Evolutionary conservation across 2,329 filamentous ascomycete genomes (phyloP).

Genomic region (Orbilia oligospora): DNA sequence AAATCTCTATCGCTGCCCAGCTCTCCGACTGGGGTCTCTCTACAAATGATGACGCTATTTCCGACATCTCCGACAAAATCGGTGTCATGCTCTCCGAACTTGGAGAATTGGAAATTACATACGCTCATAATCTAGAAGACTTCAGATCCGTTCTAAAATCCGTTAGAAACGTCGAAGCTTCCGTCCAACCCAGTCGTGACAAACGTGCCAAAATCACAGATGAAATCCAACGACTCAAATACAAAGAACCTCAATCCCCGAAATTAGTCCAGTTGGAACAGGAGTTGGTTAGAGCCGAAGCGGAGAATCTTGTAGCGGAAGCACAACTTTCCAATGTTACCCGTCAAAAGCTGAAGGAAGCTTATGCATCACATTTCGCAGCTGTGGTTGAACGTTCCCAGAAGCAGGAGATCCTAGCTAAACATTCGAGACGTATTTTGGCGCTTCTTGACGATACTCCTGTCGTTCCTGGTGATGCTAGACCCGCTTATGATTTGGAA

Average conservation of each 20-base stretch:
- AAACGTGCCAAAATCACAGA: constrained; percentile 89
- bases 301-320: constrained; percentile 94
- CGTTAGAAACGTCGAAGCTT: constrained; percentile 94
- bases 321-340: constrained; percentile 98
- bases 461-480: constrained; percentile 85
- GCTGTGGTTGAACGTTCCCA: constrained; percentile 95
- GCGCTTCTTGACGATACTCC: constrained; percentile 90
- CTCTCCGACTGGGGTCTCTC: constrained; percentile 97
- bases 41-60: constrained; percentile 87
- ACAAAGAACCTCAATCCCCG: constrained; percentile 88
- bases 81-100: constrained; percentile 93
- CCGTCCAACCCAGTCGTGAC: constrained; percentile 91
- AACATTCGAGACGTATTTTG: constrained; percentile 87
- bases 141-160: constrained; percentile 86
- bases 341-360: constrained; percentile 94
- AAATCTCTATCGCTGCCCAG: constrained; percentile 86
- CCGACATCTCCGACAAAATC: constrained; percentile 94
- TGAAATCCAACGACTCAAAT: constrained; percentile 91
- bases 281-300: constrained; percentile 94
- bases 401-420: constrained; percentile 94
- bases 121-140: constrained; percentile 88
- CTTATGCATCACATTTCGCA: constrained; percentile 88
- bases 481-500: constrained; percentile 76
- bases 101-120: constrained; percentile 91
- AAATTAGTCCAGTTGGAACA: constrained; percentile 90